Evolutionary conservation across 352 stramenopile genomes (phyloP).

Genomic region (Phytophthora agathidicida): DNA sequence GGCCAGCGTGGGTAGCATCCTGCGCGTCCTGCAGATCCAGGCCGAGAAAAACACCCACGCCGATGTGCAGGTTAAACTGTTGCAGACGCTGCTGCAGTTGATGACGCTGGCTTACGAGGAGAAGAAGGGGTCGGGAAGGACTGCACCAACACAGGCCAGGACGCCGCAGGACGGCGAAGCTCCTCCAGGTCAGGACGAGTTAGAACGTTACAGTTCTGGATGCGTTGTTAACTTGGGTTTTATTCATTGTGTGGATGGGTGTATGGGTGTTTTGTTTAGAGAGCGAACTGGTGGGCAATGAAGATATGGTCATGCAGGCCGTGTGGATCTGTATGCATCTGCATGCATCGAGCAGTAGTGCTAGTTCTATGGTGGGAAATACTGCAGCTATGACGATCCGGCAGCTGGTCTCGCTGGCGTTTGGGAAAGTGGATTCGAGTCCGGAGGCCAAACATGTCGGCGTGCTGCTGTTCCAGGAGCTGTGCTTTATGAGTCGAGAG

Average conservation of each 20-base stretch:
- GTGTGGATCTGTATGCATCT: constrained; percentile 90
- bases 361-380: constrained; percentile 83
- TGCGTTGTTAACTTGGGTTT: constrained; percentile 6
- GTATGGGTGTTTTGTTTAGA: constrained; percentile 2
- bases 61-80: constrained; percentile 89
- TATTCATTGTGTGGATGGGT: background rate
- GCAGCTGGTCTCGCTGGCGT: constrained; percentile 87
- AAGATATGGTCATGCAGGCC: constrained; percentile 88
- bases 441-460: constrained; percentile 77
- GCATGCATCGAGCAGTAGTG: constrained; percentile 71
- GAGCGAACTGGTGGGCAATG: constrained; percentile 73
- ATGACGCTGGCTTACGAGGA: constrained; percentile 84
- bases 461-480: constrained; percentile 86
- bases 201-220: background rate
- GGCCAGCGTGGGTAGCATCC: constrained; percentile 94
- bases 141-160: background rate
- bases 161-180: constrained; percentile 7
- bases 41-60: constrained; percentile 86
- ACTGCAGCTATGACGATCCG: constrained; percentile 89
- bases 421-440: constrained; percentile 79
- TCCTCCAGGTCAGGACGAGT: constrained; percentile 6
- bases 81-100: constrained; percentile 89
- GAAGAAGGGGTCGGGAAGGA: constrained; percentile 27
- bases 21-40: constrained; percentile 96
- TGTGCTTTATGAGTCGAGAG: constrained; percentile 87